phyloP scores from a whole-genome alignment of 768 basidiomycete species.

The Mycena pura region DNA sequence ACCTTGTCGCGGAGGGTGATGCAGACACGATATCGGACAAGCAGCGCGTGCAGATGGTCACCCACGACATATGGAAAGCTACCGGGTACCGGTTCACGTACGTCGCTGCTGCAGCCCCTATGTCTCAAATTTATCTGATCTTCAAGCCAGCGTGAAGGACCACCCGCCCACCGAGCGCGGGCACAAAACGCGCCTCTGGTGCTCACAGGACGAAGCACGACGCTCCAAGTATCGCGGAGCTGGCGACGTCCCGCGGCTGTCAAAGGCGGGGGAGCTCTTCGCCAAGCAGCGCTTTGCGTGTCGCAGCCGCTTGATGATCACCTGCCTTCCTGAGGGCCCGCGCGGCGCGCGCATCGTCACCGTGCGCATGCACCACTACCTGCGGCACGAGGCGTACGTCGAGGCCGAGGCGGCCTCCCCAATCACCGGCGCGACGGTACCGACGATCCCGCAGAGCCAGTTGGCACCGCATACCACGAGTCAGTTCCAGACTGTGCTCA shows the following conservation, averaged over 20 bases:
- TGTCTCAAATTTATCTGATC: slow-evolving; percentile 3
- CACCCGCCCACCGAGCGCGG: slow-evolving; percentile 54
- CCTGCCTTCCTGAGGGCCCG: slow-evolving; percentile 44
- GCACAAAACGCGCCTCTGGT: slow-evolving; percentile 59
- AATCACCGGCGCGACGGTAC: neutral
- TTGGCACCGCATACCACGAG: too few relatives aligned
- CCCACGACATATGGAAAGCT: slow-evolving; percentile 53
- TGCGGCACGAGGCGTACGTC: slow-evolving; percentile 32
- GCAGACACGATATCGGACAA: slow-evolving; percentile 39
- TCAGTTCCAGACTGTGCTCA: slow-evolving; percentile 16
- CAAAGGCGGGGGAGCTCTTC: slow-evolving; percentile 44
- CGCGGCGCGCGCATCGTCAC: slow-evolving; percentile 39
- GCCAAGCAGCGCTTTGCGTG: slow-evolving; percentile 53
- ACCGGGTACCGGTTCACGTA: slow-evolving; percentile 60
- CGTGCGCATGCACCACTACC: slow-evolving; percentile 52
- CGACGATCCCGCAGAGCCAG: too few relatives aligned
- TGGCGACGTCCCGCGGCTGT: slow-evolving; percentile 41
- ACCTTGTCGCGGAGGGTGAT: slow-evolving; percentile 39
- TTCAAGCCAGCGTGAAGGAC: slow-evolving; percentile 50
- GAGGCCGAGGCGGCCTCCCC: slow-evolving; percentile 30
- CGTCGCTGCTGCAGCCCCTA: slow-evolving; percentile 26
- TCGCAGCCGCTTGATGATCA: slow-evolving; percentile 52
- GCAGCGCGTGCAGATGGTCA: slow-evolving; percentile 47
- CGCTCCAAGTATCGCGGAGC: slow-evolving; percentile 43
- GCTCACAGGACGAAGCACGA: slow-evolving; percentile 56